Percentiles rank a stretch among this genome's conserved stretches.
These are phyloP conservation scores for Steccherinum ochraceum DNA, from an alignment of 768 basidiomycete species.

Conservation along the genomic window DNA sequence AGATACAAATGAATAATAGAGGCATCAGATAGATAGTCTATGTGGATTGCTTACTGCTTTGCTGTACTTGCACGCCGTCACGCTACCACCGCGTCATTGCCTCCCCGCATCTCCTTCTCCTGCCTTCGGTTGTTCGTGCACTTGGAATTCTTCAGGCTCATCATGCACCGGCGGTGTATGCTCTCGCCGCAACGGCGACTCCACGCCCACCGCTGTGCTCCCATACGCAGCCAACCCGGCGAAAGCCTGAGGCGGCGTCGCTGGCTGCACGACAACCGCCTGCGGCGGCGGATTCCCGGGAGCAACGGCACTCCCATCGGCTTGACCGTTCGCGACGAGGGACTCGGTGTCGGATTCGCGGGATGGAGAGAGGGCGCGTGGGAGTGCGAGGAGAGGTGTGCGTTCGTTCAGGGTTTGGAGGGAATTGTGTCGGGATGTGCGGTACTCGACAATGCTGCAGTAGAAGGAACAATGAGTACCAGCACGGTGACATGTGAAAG, in stretches of 20 bases:
- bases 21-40: too few species aligned
- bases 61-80: too few species aligned
- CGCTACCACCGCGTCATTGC: too few species aligned
- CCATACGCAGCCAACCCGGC: neutral
- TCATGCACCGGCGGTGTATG: too few species aligned
- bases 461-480: neutral
- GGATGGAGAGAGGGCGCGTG: neutral
- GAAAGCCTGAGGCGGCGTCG: neutral
- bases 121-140: too few species aligned
- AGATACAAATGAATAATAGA: too few species aligned
- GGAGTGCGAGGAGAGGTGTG: slow-evolving; percentile 12
- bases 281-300: too few species aligned
- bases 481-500: neutral
- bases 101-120: too few species aligned
- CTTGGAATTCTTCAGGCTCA: too few species aligned
- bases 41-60: too few species aligned
- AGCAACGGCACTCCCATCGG: neutral
- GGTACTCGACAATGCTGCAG: slow-evolving; percentile 21
- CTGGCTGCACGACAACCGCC: neutral
- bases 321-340: neutral
- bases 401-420: slow-evolving; percentile 13
- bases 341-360: neutral
- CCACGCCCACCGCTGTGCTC: too few species aligned
- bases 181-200: too few species aligned
- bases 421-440: slow-evolving; percentile 9